Base-by-base conservation (phyloP, 108 stramenopile genomes). In the Cyclotella sp. region DNA sequence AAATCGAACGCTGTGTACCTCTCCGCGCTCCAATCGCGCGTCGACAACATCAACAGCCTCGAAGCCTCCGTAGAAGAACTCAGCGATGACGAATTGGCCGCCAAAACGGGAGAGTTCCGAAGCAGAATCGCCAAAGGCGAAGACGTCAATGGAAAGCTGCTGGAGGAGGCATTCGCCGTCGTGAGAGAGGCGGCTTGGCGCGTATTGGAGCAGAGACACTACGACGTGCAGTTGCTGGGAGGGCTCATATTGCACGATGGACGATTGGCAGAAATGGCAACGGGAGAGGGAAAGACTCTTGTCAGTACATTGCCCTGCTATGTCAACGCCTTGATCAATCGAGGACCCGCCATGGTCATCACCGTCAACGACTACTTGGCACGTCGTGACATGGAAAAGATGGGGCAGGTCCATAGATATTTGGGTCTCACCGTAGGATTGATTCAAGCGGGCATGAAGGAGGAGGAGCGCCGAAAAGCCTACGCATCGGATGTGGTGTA, bases 341-440 rank as follows among this genome's bases (percentile, higher is more conserved):
- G 91, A 18, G 77, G 90, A 46, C 70, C 93, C 10, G 89, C 89
- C 10, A 91, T 92, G 44, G 87, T 98, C 0, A 85, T 98, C 34
- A 98, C 98, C 28, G 96, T 97, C 45, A 98, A 98, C 80, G 98
- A 98, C 82, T 98, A 98, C 66, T 84, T 98, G 57, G 97, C 98
- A 5, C 82, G 94, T 19, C 77, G 98, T 49, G 98, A 98, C 81
- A 94, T 95, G 83, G 96, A 97, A 64, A 96, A 89, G 54, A 96
- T 97, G 95, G 95, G 95, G 42, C 97, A 97, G 71, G 87, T 98
- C 3, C 95, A 96, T 83, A 81, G 91, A 15, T 97, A 96, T 68
- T 75, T 98, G 60, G 98, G 98, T 14, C 67, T 98, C 69, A 90
- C 93, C 15, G 97, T 97, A 22, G 98, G 98, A 24, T 83, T 98